Percentiles rank a stretch among this genome's conserved stretches.
Evolutionary conservation across 371 early-diverging fungal genomes (phyloP).

Genomic region (Mucor irregularis): DNA sequence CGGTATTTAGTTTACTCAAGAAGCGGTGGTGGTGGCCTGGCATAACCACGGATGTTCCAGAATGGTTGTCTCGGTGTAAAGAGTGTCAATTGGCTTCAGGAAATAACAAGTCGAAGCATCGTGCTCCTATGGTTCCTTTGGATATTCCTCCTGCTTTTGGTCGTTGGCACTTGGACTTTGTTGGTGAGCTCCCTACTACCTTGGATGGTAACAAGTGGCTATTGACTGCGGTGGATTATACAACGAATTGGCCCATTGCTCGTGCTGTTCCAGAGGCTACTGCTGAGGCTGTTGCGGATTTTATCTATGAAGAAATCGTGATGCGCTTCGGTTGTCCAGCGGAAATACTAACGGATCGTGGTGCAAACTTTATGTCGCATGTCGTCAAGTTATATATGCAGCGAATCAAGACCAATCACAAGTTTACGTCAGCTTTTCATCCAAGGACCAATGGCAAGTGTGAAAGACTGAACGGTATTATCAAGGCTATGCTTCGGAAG

Average conservation of each 20-base stretch:
- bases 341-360: constrained; percentile 29
- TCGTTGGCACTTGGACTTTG: constrained; percentile 34
- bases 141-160: constrained; percentile 12
- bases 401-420: constrained; percentile 18
- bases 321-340: constrained; percentile 23
- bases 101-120: background rate
- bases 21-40: constrained; percentile 5
- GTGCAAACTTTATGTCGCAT: constrained; percentile 12
- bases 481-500: constrained; percentile 7
- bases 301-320: too few relatives aligned
- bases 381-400: constrained; percentile 1
- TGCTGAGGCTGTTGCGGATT: constrained; percentile 25
- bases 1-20: background rate
- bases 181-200: constrained; percentile 26
- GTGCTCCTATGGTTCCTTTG: background rate
- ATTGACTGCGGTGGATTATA: constrained; percentile 38
- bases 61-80: constrained; percentile 8
- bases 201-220: constrained; percentile 21
- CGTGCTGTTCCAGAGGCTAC: constrained; percentile 12
- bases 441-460: constrained; percentile 10
- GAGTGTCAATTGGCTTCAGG: constrained; percentile 4
- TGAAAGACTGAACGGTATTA: constrained; percentile 1
- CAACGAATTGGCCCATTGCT: constrained; percentile 43
- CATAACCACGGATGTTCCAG: background rate
- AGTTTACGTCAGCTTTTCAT: constrained; percentile 15